Conservation (phyloP, 768 basidiomycete species). For the Inosperma sp. region DNA sequence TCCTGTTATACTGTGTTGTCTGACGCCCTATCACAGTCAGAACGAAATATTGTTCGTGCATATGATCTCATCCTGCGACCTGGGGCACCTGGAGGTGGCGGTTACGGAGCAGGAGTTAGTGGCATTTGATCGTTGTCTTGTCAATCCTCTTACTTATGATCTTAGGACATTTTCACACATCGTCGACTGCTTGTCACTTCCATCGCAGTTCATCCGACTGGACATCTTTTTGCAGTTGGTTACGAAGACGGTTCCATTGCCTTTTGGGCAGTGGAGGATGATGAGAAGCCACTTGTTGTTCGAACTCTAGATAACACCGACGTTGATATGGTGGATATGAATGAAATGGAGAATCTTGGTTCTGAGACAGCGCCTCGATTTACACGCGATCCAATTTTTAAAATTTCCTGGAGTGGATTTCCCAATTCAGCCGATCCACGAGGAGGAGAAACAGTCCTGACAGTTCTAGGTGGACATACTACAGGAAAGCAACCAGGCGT, state of each 20-base stretch:
- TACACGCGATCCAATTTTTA: slow-evolving; percentile 75
- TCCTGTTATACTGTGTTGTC: not conserved
- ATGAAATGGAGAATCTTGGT: slow-evolving; percentile 44
- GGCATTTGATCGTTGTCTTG: not conserved
- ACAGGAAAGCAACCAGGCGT: slow-evolving; percentile 53
- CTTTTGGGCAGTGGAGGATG: slow-evolving; percentile 79
- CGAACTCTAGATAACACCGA: slow-evolving; percentile 57
- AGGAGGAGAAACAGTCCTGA: slow-evolving; percentile 67
- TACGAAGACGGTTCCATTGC: slow-evolving; percentile 78
- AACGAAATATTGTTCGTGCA: slow-evolving; percentile 49
- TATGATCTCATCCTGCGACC: slow-evolving; percentile 72
- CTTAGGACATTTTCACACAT: slow-evolving; percentile 63
- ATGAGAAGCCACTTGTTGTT: slow-evolving; percentile 69
- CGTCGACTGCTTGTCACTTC: slow-evolving; percentile 67
- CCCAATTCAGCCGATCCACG: slow-evolving; percentile 59
- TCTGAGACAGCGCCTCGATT: slow-evolving; percentile 13
- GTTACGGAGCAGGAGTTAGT: slow-evolving; percentile 53
- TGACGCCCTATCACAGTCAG: slow-evolving; percentile 28
- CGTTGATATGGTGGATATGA: slow-evolving; percentile 51
- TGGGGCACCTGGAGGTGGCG: slow-evolving; percentile 76
- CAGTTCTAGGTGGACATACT: slow-evolving; percentile 74
- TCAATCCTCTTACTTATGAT: not conserved
- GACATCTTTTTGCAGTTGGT: slow-evolving; percentile 73
- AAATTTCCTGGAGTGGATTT: slow-evolving; percentile 79
- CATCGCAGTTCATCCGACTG: slow-evolving; percentile 68